phyloP scores from a whole-genome alignment of 2,329 filamentous ascomycete genomes.

The Lecanicillium sp. region DNA sequence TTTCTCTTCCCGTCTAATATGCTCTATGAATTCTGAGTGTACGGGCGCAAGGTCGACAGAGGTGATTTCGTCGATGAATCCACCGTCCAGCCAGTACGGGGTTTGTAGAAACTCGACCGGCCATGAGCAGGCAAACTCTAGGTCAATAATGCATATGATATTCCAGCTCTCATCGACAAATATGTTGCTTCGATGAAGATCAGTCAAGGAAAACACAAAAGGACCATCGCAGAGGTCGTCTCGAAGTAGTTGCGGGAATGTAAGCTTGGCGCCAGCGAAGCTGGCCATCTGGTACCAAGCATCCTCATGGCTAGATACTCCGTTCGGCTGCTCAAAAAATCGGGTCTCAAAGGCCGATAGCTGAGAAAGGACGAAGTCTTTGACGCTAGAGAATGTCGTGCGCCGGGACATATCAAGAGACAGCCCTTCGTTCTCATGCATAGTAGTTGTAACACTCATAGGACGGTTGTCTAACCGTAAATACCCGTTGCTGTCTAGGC shows the following conservation, averaged over 20 bases:
- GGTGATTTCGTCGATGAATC: conserved; percentile 6
- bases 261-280: conserved; percentile 16
- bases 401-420: not conserved
- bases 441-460: conserved; percentile 18
- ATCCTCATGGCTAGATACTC: conserved; percentile 2
- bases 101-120: conserved; percentile 21
- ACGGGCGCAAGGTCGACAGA: conserved; percentile 2
- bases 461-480: conserved; percentile 28
- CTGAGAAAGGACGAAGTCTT: not conserved
- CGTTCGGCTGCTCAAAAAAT: conserved; percentile 1
- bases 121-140: conserved; percentile 23
- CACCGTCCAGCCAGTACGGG: conserved; percentile 30
- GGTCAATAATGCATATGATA: conserved; percentile 23
- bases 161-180: conserved; percentile 27
- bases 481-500: conserved; percentile 18
- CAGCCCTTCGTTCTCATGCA: conserved; percentile 16
- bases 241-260: conserved; percentile 8
- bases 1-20: conserved; percentile 6
- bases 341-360: not conserved
- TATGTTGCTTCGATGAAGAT: conserved; percentile 31
- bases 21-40: conserved; percentile 7
- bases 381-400: not conserved
- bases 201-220: conserved; percentile 26
- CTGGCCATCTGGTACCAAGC: conserved; percentile 18
- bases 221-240: conserved; percentile 18